Base-by-base conservation (phyloP, 2,329 filamentous ascomycete species). In the Xylariaceae sp. region DNA sequence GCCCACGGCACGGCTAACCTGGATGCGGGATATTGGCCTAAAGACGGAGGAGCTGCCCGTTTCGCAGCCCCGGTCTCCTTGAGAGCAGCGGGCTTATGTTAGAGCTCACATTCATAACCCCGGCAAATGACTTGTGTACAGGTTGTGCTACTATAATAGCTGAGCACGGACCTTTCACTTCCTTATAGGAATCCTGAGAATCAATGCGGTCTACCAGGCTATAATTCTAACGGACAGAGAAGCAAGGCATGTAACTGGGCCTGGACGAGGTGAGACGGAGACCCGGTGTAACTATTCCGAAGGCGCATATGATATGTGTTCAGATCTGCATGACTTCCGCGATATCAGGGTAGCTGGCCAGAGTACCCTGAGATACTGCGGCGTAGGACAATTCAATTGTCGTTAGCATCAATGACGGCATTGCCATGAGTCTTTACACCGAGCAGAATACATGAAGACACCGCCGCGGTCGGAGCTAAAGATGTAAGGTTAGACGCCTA, bases 1-100 rank as follows among this genome's bases (percentile, higher is more conserved):
- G 40, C 41, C 54, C 50, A 41, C 50, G 54, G 54, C 50, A 57
- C 54, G 42, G 35, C 27, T 39, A 41, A 46, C 49, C 39, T 18
- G 49, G 43, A 47, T 18, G 27, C 20, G 18, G 45, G 36, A 29
- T 39, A 43, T n/a, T n/a, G n/a, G n/a, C n/a, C n/a, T n/a, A 23
- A 40, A 40, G 20, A 11, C 43, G 40, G 53, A 56, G 49, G 44
- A 53, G 53, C 49, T 56, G 49, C 53, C 53, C 46, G 29, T 56
- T 56, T 45, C 20, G 43, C 53, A 32, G 49, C 26, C 39, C 39
- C 36, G 13, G 35, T 30, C 45, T 20, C 11, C 48, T 48, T 21
- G 8, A 46, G 9, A 37, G 48, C 21, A 26, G 29, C 40, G 37
- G 33, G 16, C 43, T 48, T 42, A 50, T 39, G 35, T 51, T 39